Percentiles rank a stretch among this genome's conserved stretches.
Conservation (phyloP, 257 asterid genomes). For the Rubia yunnanensis region DNA sequence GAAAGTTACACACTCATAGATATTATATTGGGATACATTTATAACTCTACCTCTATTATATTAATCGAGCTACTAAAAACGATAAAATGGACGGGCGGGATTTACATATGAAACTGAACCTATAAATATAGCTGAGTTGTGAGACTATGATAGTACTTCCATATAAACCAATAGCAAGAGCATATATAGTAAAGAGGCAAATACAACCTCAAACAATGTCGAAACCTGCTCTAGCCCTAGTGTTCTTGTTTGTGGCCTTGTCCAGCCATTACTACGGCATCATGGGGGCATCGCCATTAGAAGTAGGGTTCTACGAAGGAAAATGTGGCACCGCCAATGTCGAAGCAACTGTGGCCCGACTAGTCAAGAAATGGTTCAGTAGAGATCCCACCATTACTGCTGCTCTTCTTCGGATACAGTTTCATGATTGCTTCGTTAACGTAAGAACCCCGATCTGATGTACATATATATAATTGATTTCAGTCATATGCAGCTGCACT, state of each 20-base stretch:
- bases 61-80: not conserved
- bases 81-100: not conserved
- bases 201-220: not conserved
- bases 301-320: conserved; percentile 12
- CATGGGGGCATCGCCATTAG: not conserved
- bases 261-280: not conserved
- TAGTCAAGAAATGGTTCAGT: not conserved
- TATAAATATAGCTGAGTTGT: not conserved
- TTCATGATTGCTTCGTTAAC: conserved; percentile 30
- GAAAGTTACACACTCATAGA: too few relatives aligned
- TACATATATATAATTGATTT: not conserved
- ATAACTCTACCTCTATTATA: too few relatives aligned
- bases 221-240: not conserved
- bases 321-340: conserved; percentile 15
- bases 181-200: not conserved
- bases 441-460: conserved; percentile 7
- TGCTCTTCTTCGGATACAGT: conserved; percentile 28
- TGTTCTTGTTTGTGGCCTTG: not conserved
- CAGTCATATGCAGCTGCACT: too few relatives aligned
- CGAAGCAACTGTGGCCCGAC: conserved; percentile 12
- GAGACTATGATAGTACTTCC: not conserved
- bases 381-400: conserved; percentile 21
- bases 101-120: not conserved
- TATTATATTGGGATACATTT: too few relatives aligned
- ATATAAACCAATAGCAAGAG: too few relatives aligned